Evolutionary conservation across 441 rosid species (phyloP).

Genomic region (Hypseocharis bilobata): DNA sequence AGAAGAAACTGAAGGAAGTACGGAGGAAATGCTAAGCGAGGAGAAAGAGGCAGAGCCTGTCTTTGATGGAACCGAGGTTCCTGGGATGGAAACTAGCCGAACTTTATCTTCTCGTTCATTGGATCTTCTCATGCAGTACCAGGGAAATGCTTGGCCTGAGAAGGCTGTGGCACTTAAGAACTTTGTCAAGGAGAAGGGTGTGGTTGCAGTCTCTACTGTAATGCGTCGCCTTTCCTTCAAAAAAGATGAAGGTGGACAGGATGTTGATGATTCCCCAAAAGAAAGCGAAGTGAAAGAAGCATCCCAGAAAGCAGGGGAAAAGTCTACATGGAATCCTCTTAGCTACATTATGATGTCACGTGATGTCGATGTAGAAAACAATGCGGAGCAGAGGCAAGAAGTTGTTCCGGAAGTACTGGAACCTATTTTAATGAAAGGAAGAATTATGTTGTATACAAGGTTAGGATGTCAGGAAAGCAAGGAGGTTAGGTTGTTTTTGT

Average conservation of each 20-base stretch:
- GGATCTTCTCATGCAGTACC: constrained; percentile 27
- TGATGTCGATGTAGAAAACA: constrained; percentile 33
- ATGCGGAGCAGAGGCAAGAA: constrained; percentile 26
- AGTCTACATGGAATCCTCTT: constrained; percentile 61
- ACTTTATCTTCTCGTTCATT: constrained; percentile 28
- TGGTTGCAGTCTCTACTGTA: constrained; percentile 48
- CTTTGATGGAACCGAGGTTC: constrained; percentile 45
- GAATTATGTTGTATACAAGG: constrained; percentile 55
- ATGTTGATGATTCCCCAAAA: constrained; percentile 24
- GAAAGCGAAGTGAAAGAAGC: constrained; percentile 28
- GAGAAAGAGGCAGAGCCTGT: constrained; percentile 36
- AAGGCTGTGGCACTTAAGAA: constrained; percentile 56
- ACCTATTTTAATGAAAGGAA: constrained; percentile 53
- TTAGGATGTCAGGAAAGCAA: constrained; percentile 56
- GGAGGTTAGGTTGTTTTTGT: constrained; percentile 50
- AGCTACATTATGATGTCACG: constrained; percentile 42
- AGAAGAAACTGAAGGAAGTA: constrained; percentile 25
- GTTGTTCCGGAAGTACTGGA: constrained; percentile 25
- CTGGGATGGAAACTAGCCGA: constrained; percentile 34
- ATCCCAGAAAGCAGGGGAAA: constrained; percentile 35
- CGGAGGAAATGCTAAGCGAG: constrained; percentile 24
- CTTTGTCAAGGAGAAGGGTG: constrained; percentile 54
- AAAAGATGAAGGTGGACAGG: constrained; percentile 25
- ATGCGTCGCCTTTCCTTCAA: constrained; percentile 49
- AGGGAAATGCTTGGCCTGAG: constrained; percentile 51